phyloP scores from a whole-genome alignment of 495 filamentous ascomycete species.

The Jackrogersella minutella region DNA sequence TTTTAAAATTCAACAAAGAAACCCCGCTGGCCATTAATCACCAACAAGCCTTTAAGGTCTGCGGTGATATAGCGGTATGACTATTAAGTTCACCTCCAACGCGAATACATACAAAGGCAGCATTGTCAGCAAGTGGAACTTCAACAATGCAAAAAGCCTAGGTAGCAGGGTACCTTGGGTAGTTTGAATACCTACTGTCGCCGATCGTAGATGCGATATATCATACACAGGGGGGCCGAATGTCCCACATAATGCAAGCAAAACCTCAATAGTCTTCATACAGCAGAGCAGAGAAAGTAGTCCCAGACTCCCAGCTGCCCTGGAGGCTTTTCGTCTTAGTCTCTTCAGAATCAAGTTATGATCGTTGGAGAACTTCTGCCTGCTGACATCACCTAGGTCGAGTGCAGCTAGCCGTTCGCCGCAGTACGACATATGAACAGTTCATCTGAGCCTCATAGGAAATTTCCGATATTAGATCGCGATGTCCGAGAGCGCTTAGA shows the following conservation, averaged over 20 bases:
- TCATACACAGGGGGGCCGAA: constrained; percentile 1
- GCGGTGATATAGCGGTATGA: not conserved
- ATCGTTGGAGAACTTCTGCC: constrained; percentile 6
- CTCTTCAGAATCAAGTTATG: constrained; percentile 17
- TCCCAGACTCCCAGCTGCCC: too few relatives aligned
- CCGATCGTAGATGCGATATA: not conserved
- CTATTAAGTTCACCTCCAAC: not conserved
- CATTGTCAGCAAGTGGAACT: not conserved
- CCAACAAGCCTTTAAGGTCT: too few relatives aligned
- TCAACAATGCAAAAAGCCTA: not conserved
- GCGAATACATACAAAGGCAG: too few relatives aligned
- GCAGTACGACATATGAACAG: not conserved
- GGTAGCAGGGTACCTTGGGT: too few relatives aligned
- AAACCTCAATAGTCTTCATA: constrained; percentile 6
- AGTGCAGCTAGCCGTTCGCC: not conserved
- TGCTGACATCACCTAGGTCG: constrained; percentile 23
- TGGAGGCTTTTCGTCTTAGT: not conserved
- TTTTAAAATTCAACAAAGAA: too few relatives aligned
- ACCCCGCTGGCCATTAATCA: too few relatives aligned
- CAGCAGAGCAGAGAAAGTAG: too few relatives aligned
- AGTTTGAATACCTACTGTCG: not conserved
- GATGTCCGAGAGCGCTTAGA: not conserved
- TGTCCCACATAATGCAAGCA: constrained; percentile 13
- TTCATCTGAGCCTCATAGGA: not conserved
- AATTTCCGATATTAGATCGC: not conserved